phyloP scores from a whole-genome alignment of 345 rosid genomes.

The Boechera stricta region DNA sequence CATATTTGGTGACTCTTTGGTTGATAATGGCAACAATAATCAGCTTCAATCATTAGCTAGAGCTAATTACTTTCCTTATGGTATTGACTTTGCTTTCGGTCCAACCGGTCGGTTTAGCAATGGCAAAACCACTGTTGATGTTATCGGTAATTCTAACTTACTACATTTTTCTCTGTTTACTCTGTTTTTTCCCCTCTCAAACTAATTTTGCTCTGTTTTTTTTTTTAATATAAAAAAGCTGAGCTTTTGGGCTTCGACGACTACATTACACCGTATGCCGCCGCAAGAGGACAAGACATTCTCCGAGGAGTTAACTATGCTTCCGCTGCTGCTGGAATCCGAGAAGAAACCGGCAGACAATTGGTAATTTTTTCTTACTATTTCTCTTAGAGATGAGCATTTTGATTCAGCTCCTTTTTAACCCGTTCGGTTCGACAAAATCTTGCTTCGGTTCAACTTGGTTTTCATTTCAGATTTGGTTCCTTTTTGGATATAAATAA shows the following conservation, averaged over 20 bases:
- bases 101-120: conserved; percentile 88
- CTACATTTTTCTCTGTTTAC: neutral
- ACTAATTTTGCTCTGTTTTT: conserved; percentile 29
- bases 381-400: neutral
- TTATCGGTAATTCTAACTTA: conserved; percentile 52
- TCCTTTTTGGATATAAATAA: neutral
- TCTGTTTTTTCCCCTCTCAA: neutral
- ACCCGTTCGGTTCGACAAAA: neutral
- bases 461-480: neutral
- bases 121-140: conserved; percentile 82
- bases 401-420: conserved; percentile 10
- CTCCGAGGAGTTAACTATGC: conserved; percentile 81
- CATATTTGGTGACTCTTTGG: conserved; percentile 89
- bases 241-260: conserved; percentile 64
- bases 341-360: conserved; percentile 82
- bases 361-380: conserved; percentile 48
- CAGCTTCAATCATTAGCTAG: conserved; percentile 68
- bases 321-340: conserved; percentile 89
- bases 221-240: conserved; percentile 43
- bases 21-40: conserved; percentile 89
- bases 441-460: neutral
- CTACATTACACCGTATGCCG: conserved; percentile 62
- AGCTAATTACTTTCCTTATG: conserved; percentile 85
- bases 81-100: conserved; percentile 74
- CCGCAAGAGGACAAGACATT: conserved; percentile 59